These are phyloP conservation scores for Coniochaeta sp. DNA, from an alignment of 2,329 filamentous ascomycete species.

Conservation along the genomic window DNA sequence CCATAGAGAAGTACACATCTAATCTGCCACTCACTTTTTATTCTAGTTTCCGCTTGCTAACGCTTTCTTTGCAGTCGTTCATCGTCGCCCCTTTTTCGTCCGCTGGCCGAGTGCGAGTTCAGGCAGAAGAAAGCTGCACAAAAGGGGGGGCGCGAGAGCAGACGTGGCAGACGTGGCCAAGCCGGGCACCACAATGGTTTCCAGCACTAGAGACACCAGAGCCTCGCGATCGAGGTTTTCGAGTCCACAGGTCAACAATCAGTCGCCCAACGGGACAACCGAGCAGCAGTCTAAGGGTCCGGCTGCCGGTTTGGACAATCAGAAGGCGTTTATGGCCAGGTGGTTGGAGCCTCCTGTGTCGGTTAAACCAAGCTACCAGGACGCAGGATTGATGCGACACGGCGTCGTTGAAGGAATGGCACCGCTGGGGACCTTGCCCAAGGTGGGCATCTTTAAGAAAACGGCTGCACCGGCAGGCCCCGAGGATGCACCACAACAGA, in stretches of 20 bases:
- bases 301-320: slow-evolving; percentile 23
- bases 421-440: slow-evolving; percentile 67
- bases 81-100: background rate
- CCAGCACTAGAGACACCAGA: slow-evolving; percentile 40
- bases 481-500: background rate
- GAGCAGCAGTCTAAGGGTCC: slow-evolving; percentile 3
- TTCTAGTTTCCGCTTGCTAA: background rate
- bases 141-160: slow-evolving; percentile 4
- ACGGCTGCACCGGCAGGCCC: slow-evolving; percentile 20
- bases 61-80: background rate
- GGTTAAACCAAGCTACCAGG: slow-evolving; percentile 66
- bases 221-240: slow-evolving; percentile 50
- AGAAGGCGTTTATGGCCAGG: slow-evolving; percentile 43
- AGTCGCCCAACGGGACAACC: slow-evolving; percentile 9
- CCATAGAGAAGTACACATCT: slow-evolving; percentile 14
- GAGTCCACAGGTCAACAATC: slow-evolving; percentile 35
- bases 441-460: slow-evolving; percentile 51
- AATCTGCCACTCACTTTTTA: background rate
- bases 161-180: slow-evolving; percentile 6
- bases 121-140: slow-evolving; percentile 10
- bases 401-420: slow-evolving; percentile 81
- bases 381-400: slow-evolving; percentile 64
- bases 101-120: slow-evolving; percentile 2
- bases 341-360: slow-evolving; percentile 54
- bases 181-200: slow-evolving; percentile 27